phyloP scores from a whole-genome alignment of 1,284 basidiomycete species.

The Austroboletus novae-zelandiae region DNA sequence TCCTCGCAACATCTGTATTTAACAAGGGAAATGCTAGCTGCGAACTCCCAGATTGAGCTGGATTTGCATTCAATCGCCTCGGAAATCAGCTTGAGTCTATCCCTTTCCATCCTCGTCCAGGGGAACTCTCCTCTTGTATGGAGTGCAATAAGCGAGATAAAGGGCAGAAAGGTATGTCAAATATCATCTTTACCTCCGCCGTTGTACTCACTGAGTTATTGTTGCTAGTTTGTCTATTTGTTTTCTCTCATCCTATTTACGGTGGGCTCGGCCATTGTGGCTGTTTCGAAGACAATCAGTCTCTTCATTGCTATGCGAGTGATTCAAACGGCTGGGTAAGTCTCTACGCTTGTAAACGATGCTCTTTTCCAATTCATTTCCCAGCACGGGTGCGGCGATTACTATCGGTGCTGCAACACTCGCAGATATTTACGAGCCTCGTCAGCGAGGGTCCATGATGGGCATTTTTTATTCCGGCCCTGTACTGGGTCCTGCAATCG shows the following conservation, averaged over 20 bases:
- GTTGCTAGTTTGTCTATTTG: slow-evolving; percentile 61
- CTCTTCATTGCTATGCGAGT: slow-evolving; percentile 74
- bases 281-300: slow-evolving; percentile 58
- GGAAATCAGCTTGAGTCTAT: slow-evolving; percentile 73
- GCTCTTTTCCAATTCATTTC: not conserved
- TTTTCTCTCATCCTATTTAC: slow-evolving; percentile 60
- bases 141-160: slow-evolving; percentile 75
- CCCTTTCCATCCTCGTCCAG: slow-evolving; percentile 77
- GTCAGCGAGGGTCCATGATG: slow-evolving; percentile 78
- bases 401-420: slow-evolving; percentile 80
- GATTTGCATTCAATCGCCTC: slow-evolving; percentile 65
- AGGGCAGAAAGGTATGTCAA: slow-evolving; percentile 65
- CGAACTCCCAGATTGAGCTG: slow-evolving; percentile 66
- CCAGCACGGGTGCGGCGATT: slow-evolving; percentile 72
- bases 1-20: slow-evolving; percentile 1
- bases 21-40: slow-evolving; percentile 39
- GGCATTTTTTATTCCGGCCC: slow-evolving; percentile 73
- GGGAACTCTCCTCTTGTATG: slow-evolving; percentile 67
- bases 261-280: slow-evolving; percentile 63
- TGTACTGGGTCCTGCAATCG: slow-evolving; percentile 62
- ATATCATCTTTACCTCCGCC: not conserved
- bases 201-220: not conserved
- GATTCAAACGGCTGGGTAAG: slow-evolving; percentile 64
- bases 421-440: slow-evolving; percentile 79
- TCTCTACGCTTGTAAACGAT: not conserved